These are phyloP conservation scores for Globisporangium iwayamae DNA, from an alignment of 352 stramenopile genomes.

Conservation along the genomic window DNA sequence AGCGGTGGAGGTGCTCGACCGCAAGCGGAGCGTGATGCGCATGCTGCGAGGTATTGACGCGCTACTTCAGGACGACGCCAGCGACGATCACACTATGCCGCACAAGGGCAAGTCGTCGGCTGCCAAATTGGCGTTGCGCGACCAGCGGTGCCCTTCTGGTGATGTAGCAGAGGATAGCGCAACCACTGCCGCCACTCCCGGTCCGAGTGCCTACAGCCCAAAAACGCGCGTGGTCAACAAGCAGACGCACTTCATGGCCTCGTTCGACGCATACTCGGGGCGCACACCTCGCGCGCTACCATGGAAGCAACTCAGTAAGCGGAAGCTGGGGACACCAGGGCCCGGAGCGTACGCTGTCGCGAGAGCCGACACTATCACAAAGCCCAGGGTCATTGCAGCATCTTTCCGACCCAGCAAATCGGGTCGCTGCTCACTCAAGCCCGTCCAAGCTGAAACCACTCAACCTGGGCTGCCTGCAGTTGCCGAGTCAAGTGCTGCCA, in stretches of 20 bases:
- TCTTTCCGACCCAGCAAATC: background rate
- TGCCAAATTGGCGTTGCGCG: background rate
- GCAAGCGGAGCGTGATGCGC: constrained; percentile 21
- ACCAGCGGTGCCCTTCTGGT: background rate
- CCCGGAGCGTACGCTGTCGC: constrained; percentile 26
- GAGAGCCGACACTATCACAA: constrained; percentile 21
- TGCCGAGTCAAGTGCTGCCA: background rate
- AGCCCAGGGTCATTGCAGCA: constrained; percentile 14
- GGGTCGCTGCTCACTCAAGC: background rate
- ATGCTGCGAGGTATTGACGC: constrained; percentile 26
- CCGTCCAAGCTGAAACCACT: background rate
- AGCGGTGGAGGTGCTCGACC: constrained; percentile 19
- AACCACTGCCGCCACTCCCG: background rate
- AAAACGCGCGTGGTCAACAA: background rate
- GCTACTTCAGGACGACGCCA: constrained; percentile 1
- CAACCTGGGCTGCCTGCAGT: background rate
- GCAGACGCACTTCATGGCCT: constrained; percentile 1
- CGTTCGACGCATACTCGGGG: constrained; percentile 1
- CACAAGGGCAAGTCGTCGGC: background rate
- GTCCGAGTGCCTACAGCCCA: constrained; percentile 6
- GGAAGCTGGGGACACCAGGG: background rate
- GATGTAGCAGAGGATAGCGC: background rate
- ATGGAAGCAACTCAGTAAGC: constrained; percentile 6
- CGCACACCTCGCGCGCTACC: background rate
- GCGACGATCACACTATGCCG: background rate